Evolutionary conservation across 163 green algal species (phyloP).

Genomic region (Scenedesmus sp.): DNA sequence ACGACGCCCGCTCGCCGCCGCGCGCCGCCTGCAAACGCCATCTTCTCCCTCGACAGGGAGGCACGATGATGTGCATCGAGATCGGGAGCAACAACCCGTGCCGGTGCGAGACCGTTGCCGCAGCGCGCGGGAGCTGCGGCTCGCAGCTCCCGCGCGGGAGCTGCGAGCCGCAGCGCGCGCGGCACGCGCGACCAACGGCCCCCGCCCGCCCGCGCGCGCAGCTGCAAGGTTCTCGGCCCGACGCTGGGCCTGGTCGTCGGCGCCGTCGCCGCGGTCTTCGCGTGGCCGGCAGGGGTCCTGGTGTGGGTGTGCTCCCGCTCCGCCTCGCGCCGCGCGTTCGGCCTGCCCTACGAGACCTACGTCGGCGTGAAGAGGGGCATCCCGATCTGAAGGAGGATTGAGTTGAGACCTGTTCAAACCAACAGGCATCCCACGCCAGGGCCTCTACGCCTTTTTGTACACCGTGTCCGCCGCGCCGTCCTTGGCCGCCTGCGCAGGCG

Average conservation of each 20-base stretch:
- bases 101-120: no score
- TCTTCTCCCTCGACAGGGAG: no score
- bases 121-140: no score
- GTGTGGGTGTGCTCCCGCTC: slow-evolving; percentile 24
- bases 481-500: slow-evolving; percentile 50
- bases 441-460: slow-evolving; percentile 63
- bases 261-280: slow-evolving; percentile 14
- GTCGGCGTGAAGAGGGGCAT: neutral
- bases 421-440: neutral
- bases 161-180: no score
- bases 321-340: slow-evolving; percentile 15
- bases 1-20: no score
- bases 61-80: slow-evolving; percentile 50
- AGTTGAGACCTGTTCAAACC: no score
- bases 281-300: slow-evolving; percentile 36
- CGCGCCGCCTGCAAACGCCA: no score
- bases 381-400: slow-evolving; percentile 41
- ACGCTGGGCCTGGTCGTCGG: slow-evolving; percentile 40
- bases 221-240: slow-evolving; percentile 48
- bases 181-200: no score
- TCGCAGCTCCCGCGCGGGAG: no score
- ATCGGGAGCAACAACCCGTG: slow-evolving; percentile 53
- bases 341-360: slow-evolving; percentile 31
- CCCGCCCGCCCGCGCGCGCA: no score
- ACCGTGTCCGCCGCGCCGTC: slow-evolving; percentile 53